Evolutionary conservation across 768 basidiomycete genomes (phyloP).

Genomic region (Strobilomyces dryophilus): DNA sequence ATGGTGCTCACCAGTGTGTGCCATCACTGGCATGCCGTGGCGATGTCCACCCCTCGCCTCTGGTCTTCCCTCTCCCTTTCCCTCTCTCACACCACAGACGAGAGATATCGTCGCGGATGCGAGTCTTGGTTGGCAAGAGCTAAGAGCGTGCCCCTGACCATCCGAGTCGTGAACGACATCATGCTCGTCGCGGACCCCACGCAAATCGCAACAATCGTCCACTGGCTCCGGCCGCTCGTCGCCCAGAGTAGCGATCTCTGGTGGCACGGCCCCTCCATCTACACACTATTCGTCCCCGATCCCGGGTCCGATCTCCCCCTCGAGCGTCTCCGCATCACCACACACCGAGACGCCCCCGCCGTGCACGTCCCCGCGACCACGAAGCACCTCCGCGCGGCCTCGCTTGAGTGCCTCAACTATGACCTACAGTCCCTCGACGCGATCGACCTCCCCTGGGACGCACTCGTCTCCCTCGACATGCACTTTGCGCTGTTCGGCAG

Average conservation of each 20-base stretch:
- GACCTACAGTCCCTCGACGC: conserved; percentile 22
- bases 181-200: conserved; percentile 3
- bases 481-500: conserved; percentile 26
- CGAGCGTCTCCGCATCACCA: conserved; percentile 21
- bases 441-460: conserved; percentile 26
- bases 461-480: conserved; percentile 23
- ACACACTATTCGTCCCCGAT: conserved; percentile 13
- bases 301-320: conserved; percentile 3
- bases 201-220: conserved; percentile 1
- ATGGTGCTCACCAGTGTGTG: conserved; percentile 28
- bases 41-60: conserved; percentile 29
- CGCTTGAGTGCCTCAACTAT: conserved; percentile 18
- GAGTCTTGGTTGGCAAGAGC: conserved; percentile 28
- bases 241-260: conserved; percentile 25
- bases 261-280: conserved; percentile 30
- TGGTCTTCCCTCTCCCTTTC: conserved; percentile 29
- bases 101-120: conserved; percentile 16
- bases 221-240: conserved; percentile 25
- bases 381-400: conserved; percentile 15
- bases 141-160: conserved; percentile 22
- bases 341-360: conserved; percentile 9
- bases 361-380: conserved; percentile 16
- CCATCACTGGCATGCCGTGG: conserved; percentile 29
- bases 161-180: conserved; percentile 27
- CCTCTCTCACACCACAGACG: conserved; percentile 10